These are phyloP conservation scores for Zymoseptoria pseudotritici DNA, from an alignment of 2,329 filamentous ascomycete species.

Conservation along the genomic window DNA sequence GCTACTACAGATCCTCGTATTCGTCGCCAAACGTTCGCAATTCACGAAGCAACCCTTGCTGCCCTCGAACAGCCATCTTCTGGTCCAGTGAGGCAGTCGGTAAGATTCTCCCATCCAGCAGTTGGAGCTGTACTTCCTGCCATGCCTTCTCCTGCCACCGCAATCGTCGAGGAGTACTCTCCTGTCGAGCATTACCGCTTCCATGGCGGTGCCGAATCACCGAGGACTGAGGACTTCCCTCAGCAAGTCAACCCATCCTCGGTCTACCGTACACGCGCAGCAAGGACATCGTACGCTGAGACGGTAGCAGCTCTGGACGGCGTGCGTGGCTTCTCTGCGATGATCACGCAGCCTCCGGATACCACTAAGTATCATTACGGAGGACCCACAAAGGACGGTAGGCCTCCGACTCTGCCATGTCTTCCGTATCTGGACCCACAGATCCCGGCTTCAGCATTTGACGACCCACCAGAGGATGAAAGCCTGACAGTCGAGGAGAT, in stretches of 20 bases:
- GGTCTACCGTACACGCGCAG: background rate
- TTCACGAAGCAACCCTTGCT: background rate
- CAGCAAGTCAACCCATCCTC: background rate
- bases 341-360: background rate
- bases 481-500: background rate
- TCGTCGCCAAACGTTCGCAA: background rate
- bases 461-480: background rate
- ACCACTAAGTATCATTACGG: background rate
- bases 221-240: background rate
- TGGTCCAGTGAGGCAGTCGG: background rate
- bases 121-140: background rate
- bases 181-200: background rate
- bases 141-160: background rate
- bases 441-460: background rate
- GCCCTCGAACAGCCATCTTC: background rate
- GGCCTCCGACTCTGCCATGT: background rate
- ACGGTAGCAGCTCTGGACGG: background rate
- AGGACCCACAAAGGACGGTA: background rate
- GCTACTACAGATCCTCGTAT: background rate
- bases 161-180: background rate
- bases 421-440: background rate
- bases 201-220: background rate
- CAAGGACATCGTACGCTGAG: background rate
- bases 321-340: background rate
- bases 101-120: constrained; percentile 1